Evolutionary conservation across 2,329 filamentous ascomycete genomes (phyloP), one percentile per base, ranked within the genome.

Genomic region (Paecilomyces fulvus): DNA sequence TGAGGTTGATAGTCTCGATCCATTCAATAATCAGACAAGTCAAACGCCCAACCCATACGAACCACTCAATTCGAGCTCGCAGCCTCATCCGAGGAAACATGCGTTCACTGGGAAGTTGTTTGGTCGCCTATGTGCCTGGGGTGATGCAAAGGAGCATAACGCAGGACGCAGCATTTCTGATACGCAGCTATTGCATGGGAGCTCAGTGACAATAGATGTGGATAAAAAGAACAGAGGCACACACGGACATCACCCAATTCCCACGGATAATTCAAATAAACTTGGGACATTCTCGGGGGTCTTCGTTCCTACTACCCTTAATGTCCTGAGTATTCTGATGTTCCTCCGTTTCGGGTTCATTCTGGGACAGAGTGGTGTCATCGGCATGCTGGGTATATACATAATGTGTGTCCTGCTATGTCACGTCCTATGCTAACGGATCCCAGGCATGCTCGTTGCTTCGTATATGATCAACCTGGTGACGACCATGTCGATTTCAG

Each of bases 271-370:
- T 53, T 72, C 69, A 14, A 74, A 80, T 63, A 94, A 94, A 74
- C 79, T 95, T 56, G 88, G 88, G 37, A 86, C 84, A 8, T 84
- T 90, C 62, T 89, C 85, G 3, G 88, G 88, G 7, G 88, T 95
- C 51, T 95, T 91, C 70, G 88, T 95, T 14, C 90, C 90, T 1
- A 90, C 90, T n/a, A 92, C 87, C 59, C 78, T 95, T 62, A 95
- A 94, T 71, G 90, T 95, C 48, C 76, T 95, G 62, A 92, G 89
- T 64, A 95, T 95, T 72, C 81, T 95, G 59, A 95, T 95, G 89
- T 95, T 95, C 74, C 78, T 95, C 64, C 84, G 90, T 21, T 95
- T 95, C 70, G 90, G 90, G 21, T 85, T 90, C 64, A 89, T 95
- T 56, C 78, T 95, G 21, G 90, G 90, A 8, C 87, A 92, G 67